Evolutionary conservation across 768 basidiomycete species (phyloP).

Genomic region (Sarcodon sp.): DNA sequence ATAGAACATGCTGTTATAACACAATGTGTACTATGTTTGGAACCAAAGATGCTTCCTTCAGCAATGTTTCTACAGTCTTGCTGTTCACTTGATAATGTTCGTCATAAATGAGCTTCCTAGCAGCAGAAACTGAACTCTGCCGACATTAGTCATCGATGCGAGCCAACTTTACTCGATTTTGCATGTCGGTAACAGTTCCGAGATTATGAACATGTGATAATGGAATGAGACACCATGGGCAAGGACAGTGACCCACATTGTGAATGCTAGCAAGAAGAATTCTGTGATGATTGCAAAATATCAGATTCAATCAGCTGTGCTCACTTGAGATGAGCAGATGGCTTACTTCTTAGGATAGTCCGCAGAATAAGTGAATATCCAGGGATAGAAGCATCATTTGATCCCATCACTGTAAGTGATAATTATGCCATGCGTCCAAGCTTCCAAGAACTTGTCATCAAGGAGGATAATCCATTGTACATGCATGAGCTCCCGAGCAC

Average conservation of each 20-base stretch:
- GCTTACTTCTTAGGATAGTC: slow-evolving; percentile 18
- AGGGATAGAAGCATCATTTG: slow-evolving; percentile 8
- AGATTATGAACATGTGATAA: slow-evolving; percentile 8
- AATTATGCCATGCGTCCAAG: slow-evolving; percentile 11
- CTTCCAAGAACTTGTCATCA: slow-evolving; percentile 7
- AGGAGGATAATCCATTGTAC: slow-evolving; percentile 8
- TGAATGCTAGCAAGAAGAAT: slow-evolving; percentile 15
- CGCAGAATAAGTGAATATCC: slow-evolving; percentile 15
- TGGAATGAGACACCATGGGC: slow-evolving; percentile 15
- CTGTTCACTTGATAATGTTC: slow-evolving; percentile 14
- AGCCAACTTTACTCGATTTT: not conserved
- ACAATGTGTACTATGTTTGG: slow-evolving; percentile 13
- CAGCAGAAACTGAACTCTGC: not conserved
- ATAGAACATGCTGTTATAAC: no score
- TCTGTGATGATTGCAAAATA: slow-evolving; percentile 3
- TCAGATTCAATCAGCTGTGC: not conserved
- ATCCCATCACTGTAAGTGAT: slow-evolving; percentile 11
- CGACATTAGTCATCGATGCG: not conserved
- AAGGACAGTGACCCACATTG: slow-evolving; percentile 17
- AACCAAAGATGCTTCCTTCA: slow-evolving; percentile 17
- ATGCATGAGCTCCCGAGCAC: slow-evolving; percentile 13
- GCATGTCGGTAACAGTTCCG: slow-evolving; percentile 6
- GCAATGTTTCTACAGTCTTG: slow-evolving; percentile 12
- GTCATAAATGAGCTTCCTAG: slow-evolving; percentile 15
- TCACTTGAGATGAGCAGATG: not conserved